Evolutionary conservation across 1,284 basidiomycete species (phyloP).

Genomic region (Naganishia sp.): DNA sequence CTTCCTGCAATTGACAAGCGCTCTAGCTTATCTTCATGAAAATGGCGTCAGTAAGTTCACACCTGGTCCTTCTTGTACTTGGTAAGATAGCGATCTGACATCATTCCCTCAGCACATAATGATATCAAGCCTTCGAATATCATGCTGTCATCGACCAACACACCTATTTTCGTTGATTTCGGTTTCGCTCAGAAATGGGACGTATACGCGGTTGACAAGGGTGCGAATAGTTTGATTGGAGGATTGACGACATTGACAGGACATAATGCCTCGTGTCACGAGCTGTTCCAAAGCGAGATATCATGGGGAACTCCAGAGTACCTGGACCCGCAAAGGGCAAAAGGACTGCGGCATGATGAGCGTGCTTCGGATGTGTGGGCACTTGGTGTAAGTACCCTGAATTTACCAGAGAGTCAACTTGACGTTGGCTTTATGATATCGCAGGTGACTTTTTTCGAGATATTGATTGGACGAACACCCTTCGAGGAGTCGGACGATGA

Average conservation of each 20-base stretch:
- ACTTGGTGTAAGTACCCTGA: conserved; percentile 61
- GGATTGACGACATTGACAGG: conserved; percentile 13
- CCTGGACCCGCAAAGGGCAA: conserved; percentile 65
- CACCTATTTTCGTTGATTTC: conserved; percentile 85
- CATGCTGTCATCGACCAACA: conserved; percentile 68
- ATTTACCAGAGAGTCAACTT: background rate
- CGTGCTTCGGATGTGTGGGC: conserved; percentile 91
- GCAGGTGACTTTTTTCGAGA: conserved; percentile 82
- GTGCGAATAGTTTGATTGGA: conserved; percentile 19
- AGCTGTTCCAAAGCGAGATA: conserved; percentile 75
- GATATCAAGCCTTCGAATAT: conserved; percentile 97
- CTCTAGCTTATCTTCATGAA: conserved; percentile 80
- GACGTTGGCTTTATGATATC: too few relatives aligned
- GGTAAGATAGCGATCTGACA: background rate
- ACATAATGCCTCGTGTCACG: conserved; percentile 23
- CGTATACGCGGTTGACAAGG: conserved; percentile 28
- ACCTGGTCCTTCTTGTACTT: background rate
- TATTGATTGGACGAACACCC: conserved; percentile 83
- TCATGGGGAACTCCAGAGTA: conserved; percentile 85
- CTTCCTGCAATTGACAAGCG: conserved; percentile 82
- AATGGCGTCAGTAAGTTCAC: conserved; percentile 64
- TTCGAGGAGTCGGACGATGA: conserved; percentile 83
- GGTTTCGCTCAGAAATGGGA: conserved; percentile 79
- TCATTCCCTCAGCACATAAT: conserved; percentile 64
- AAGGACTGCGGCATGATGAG: conserved; percentile 82